Conservation (phyloP, 2,329 filamentous ascomycete genomes). For the Aspergillus novoparasiticus region DNA sequence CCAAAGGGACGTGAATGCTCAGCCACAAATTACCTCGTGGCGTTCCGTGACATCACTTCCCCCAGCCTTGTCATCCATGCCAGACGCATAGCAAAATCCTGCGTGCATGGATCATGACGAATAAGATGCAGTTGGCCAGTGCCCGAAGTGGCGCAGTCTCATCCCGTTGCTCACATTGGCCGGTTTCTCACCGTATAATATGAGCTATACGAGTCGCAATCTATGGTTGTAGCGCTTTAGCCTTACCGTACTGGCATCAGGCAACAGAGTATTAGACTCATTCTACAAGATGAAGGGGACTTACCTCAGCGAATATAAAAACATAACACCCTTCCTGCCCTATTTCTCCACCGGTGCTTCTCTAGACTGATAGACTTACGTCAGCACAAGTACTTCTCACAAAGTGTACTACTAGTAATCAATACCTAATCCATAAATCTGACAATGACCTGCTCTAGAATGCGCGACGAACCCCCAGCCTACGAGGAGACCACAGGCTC, state of each 20-base stretch:
- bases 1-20: neutral
- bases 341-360: neutral
- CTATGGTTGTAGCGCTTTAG: no score
- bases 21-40: neutral
- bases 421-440: neutral
- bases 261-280: neutral
- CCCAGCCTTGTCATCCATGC: neutral
- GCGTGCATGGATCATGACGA: neutral
- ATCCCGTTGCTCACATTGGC: neutral
- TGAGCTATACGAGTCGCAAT: neutral
- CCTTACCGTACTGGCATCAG: neutral
- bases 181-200: neutral
- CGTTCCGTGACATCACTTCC: neutral
- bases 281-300: neutral
- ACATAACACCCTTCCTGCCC: neutral
- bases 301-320: neutral
- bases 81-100: neutral
- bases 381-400: neutral
- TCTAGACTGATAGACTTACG: neutral
- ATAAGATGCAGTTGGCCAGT: neutral
- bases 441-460: neutral
- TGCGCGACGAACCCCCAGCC: neutral
- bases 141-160: neutral
- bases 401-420: neutral
- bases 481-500: neutral